Evolutionary conservation across 208 protist genomes (phyloP).

Genomic region (Acanthamoeba healyi): DNA sequence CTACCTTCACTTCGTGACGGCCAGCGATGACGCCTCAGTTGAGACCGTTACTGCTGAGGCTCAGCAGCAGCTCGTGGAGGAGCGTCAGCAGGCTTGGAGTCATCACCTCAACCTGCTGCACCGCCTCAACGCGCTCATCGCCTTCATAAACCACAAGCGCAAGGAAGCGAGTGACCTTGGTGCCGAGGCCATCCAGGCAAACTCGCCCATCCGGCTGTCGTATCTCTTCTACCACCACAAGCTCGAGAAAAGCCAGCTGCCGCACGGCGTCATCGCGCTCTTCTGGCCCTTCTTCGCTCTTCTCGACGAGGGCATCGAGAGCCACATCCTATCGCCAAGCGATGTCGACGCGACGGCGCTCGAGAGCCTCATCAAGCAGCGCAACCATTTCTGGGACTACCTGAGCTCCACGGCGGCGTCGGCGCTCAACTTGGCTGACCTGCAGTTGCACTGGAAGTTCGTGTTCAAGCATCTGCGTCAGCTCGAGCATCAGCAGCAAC

Average conservation of each 20-base stretch:
- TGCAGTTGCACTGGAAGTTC: conserved; percentile 58
- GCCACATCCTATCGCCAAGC: not conserved
- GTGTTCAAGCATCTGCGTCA: conserved; percentile 48
- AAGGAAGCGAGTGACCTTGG: conserved; percentile 12
- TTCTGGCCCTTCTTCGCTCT: conserved; percentile 24
- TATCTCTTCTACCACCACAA: conserved; percentile 73
- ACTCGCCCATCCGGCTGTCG: conserved; percentile 10
- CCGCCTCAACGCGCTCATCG: conserved; percentile 17
- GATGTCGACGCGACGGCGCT: conserved; percentile 3
- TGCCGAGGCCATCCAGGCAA: no score
- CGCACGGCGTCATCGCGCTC: conserved; percentile 2
- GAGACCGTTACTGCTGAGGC: not conserved
- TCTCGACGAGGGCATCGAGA: conserved; percentile 27
- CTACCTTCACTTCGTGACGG: not conserved
- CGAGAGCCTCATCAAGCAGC: conserved; percentile 32
- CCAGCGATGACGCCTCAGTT: no score
- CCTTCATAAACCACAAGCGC: not conserved
- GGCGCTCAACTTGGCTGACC: conserved; percentile 40
- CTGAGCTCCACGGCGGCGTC: not conserved
- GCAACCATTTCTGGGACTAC: conserved; percentile 66
- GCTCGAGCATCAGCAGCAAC: not conserved
- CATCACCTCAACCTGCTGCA: conserved; percentile 51
- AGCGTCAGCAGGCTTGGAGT: not conserved
- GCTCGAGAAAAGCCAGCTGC: conserved; percentile 1
- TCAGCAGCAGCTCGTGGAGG: not conserved